Base-by-base conservation (phyloP, 2,329 filamentous ascomycete species). In the Nothophoma quercina region DNA sequence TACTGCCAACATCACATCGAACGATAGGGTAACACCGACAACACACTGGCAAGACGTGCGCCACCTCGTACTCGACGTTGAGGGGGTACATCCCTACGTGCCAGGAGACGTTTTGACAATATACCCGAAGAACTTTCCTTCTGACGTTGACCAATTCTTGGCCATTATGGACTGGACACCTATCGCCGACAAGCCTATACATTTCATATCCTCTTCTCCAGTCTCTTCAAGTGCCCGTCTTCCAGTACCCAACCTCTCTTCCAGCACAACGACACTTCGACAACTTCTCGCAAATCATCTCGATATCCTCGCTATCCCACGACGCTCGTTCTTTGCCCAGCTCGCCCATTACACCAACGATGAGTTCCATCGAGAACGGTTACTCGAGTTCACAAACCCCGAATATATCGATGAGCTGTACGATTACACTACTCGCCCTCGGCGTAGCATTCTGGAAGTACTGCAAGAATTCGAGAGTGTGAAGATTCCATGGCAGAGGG, bases 31-130 rank as follows among this genome's bases (percentile, higher is more conserved):
- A 5, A 99, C 95, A 0, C 87, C 93, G 0, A 40, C 72, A 1
- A 78, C 79, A 1, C 95, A 99, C 75, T 97, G 91, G 88, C 95
- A 99, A 77, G 95, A 99, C 76, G 93, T 98, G 35, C 89, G 95
- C 0, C 84, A 90, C 44, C 75, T 97, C n/a, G 82, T 79, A 1
- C 79, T 98, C 12, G 79, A 70, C 9, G 74, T 79, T 10, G 63
- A 75, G 3, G 69, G 66, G 36, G 60, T 67, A 2, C 72, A 76
- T 70, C 77, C 72, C 36, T 88, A 87, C 65, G 70, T 68, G 0
- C 92, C 95, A 0, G 93, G 93, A 5, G 90, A 96, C 63, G 88
- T 90, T 19, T 78, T 96, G 6, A 86, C 87, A 5, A 84, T 99
- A 15, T 92, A 88, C 54, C 93, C 95, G 4, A 93, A 93, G 69